Evolutionary conservation across 2,329 filamentous ascomycete genomes (phyloP).

Genomic region (Verticillium zaregamsianum): DNA sequence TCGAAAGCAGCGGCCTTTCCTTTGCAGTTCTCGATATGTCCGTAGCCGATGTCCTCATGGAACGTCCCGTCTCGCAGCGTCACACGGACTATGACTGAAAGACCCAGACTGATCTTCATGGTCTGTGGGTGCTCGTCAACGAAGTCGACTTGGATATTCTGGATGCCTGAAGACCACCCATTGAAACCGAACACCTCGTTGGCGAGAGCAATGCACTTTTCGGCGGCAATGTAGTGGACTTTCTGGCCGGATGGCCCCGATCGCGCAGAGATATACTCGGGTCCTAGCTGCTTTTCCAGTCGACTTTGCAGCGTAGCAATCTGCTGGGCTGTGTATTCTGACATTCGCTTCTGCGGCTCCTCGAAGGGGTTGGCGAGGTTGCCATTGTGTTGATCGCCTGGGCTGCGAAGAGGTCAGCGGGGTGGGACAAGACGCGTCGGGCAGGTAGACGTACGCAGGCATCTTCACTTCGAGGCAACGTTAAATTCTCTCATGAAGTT

Average conservation of each 20-base stretch:
- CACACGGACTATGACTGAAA: constrained; percentile 87
- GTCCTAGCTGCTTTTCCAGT: constrained; percentile 88
- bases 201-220: constrained; percentile 92
- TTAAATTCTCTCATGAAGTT: neutral
- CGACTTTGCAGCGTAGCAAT: constrained; percentile 83
- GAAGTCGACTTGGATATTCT: constrained; percentile 92
- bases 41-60: constrained; percentile 96
- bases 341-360: constrained; percentile 63
- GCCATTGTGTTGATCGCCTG: constrained; percentile 63
- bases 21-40: constrained; percentile 93
- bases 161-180: constrained; percentile 94
- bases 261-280: constrained; percentile 89
- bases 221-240: constrained; percentile 91
- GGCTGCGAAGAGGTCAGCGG: constrained; percentile 36
- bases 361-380: constrained; percentile 74
- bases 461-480: constrained; percentile 20
- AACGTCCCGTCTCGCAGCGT: constrained; percentile 92
- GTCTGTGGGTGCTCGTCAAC: constrained; percentile 81
- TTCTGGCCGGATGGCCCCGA: constrained; percentile 78
- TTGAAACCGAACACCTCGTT: constrained; percentile 98
- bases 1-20: constrained; percentile 95
- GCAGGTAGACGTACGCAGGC: constrained; percentile 35
- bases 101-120: constrained; percentile 74
- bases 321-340: constrained; percentile 82
- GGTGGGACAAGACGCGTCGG: constrained; percentile 7